Evolutionary conservation across 177 flowering plant species (phyloP), one percentile per base, ranked within the genome.

Genomic region (Vitis hybrid): DNA sequence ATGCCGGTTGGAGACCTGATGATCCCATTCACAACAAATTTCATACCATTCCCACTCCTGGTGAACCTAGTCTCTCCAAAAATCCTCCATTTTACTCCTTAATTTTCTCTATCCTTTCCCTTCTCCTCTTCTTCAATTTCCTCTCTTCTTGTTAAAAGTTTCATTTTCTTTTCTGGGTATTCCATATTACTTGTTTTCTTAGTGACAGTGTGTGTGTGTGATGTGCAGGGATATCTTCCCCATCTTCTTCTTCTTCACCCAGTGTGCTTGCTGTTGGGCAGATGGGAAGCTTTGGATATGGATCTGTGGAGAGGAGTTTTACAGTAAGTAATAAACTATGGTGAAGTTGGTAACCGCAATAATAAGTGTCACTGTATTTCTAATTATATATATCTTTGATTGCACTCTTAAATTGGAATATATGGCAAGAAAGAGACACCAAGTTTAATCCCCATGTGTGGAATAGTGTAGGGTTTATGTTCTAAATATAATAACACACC

Each of bases 301-400:
- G 89, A 59, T 72, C 94, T 53, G 74, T 76, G 94, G 98, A 94
- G 79, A 92, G 83, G 66, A 83, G 82, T 57, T 90, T 90, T 72
- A 83, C 91, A 76, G 98, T 92, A 82, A 80, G 89, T 76, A 16
- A 61, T 22, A 7, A 19, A 22, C 15, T 53, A 29, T 16, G 52
- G 15, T 49, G 55, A 29, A 26, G 48, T 31, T 60, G 48, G 39
- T 60, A 22, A 22, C 26, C 26, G 2, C 2, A 22, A 22, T 22
- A 22, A 22, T 6, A 22, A 16, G 56, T 16, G 5, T 16, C 14
- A 53, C 14, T 14, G 14, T 53, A 14, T 53, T 53, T 53, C 56
- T 53, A 53, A 4, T 53, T 53, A 0, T 53, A 13, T 2, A 5
- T 4, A 53, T 53, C 14, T 53, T 53, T 53, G 56, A 33, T 33